Percentiles rank a stretch among this genome's conserved stretches.
These are phyloP conservation scores for Microascus cirrosus DNA, from an alignment of 2,329 filamentous ascomycete species.

Conservation along the genomic window DNA sequence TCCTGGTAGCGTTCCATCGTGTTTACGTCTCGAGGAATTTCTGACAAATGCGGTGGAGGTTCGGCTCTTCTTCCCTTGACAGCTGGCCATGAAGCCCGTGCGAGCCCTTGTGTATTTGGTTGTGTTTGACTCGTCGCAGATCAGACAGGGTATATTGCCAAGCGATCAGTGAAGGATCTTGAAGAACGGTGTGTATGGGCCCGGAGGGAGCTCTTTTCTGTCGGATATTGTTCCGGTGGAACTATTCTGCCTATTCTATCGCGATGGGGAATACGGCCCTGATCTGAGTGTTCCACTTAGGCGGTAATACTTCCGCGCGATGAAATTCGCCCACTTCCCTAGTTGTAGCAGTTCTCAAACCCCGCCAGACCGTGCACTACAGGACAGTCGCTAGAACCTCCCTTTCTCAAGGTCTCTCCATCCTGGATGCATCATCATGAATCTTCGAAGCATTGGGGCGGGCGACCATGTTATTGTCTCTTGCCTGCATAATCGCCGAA, in stretches of 20 bases:
- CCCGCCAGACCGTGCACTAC: not conserved
- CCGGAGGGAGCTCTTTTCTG: not conserved
- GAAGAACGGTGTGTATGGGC: not conserved
- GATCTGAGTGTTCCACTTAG: not conserved
- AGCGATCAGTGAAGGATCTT: not conserved
- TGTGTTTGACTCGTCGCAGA: constrained; percentile 10
- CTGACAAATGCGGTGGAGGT: not conserved
- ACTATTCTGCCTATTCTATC: not conserved
- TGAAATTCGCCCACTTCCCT: not conserved
- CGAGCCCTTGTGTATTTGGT: not conserved
- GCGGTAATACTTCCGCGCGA: not conserved
- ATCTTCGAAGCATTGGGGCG: not conserved
- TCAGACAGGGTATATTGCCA: constrained; percentile 6
- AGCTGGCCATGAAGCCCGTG: not conserved
- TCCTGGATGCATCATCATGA: not conserved
- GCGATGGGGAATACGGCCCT: not conserved
- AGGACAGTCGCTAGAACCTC: not conserved
- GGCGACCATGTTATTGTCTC: not conserved
- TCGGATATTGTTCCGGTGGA: not conserved
- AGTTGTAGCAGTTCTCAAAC: not conserved
- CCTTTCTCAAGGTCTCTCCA: not conserved
- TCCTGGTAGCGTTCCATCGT: not conserved
- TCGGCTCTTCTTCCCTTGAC: not conserved
- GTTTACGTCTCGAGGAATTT: not conserved
- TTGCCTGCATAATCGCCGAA: not conserved